A percentile compares a stretch with the other conserved stretches of the same genome.
phyloP scores from a whole-genome alignment of 208 protist species.

The Wallacemonas sp. region DNA sequence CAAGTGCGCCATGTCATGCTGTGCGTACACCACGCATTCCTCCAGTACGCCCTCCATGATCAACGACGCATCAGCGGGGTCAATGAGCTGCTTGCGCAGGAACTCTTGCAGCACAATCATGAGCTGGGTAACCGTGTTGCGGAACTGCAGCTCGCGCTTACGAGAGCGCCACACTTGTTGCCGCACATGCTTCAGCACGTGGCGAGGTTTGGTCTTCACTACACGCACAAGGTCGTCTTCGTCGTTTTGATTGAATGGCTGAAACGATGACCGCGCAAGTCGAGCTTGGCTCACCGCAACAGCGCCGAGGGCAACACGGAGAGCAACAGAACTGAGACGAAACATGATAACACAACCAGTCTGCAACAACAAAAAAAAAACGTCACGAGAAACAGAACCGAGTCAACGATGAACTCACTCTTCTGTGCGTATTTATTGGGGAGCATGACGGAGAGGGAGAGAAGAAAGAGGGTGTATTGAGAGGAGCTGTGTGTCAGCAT shows the following conservation, averaged over 20 bases:
- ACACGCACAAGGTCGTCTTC: constrained; percentile 84
- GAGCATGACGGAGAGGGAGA: not conserved
- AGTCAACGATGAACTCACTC: no score
- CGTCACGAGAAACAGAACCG: no score
- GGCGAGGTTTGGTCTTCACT: constrained; percentile 84
- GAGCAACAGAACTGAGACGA: not conserved
- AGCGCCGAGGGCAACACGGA: not conserved
- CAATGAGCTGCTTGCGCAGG: constrained; percentile 84
- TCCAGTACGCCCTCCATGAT: constrained; percentile 90
- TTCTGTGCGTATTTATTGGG: no score
- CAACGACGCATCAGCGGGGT: constrained; percentile 70
- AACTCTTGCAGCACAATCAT: constrained; percentile 92
- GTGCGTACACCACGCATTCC: constrained; percentile 82
- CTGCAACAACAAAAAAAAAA: no score
- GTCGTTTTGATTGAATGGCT: constrained; percentile 83
- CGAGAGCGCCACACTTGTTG: constrained; percentile 88
- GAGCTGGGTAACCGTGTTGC: constrained; percentile 87
- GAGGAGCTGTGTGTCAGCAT: not conserved
- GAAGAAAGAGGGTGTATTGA: not conserved
- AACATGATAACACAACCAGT: no score
- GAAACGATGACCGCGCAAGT: constrained; percentile 45
- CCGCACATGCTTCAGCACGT: constrained; percentile 85
- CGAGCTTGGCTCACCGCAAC: not conserved
- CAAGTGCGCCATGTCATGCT: constrained; percentile 90
- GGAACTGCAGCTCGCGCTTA: constrained; percentile 85